Conservation (phyloP, 208 protist species). For the Acanthamoeba healyi region DNA sequence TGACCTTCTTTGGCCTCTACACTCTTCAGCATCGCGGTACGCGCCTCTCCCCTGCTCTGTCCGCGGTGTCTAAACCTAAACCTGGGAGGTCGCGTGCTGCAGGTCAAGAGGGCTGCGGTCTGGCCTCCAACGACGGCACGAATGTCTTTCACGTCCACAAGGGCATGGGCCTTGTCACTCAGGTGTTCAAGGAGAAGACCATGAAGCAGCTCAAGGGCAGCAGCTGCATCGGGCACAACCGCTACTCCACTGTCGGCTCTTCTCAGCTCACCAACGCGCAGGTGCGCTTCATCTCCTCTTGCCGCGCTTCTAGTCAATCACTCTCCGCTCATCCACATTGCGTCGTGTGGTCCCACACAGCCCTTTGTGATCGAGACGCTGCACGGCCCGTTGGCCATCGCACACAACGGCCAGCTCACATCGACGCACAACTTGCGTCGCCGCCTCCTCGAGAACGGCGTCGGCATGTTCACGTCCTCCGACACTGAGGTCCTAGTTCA, state of each 20-base stretch:
- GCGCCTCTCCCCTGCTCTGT: no score
- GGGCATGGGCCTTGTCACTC: conserved; percentile 84
- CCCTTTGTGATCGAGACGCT: conserved; percentile 82
- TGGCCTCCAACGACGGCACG: conserved; percentile 76
- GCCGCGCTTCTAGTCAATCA: not conserved
- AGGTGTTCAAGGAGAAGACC: conserved; percentile 82
- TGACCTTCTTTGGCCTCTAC: conserved; percentile 82
- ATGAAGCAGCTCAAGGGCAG: conserved; percentile 76
- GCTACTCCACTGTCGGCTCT: conserved; percentile 82
- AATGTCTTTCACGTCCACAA: conserved; percentile 77
- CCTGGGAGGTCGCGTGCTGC: not conserved
- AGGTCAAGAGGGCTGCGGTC: conserved; percentile 84
- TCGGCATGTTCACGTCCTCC: conserved; percentile 76
- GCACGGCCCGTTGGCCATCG: conserved; percentile 79
- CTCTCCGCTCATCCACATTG: not conserved
- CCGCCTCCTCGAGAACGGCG: conserved; percentile 76
- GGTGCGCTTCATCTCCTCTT: not conserved
- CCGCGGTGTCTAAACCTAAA: no score
- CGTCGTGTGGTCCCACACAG: not conserved
- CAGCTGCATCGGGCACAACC: conserved; percentile 80
- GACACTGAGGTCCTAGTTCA: conserved; percentile 82
- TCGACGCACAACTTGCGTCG: conserved; percentile 65
- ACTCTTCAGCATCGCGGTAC: conserved; percentile 83
- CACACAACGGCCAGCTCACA: conserved; percentile 77
- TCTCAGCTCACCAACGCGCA: conserved; percentile 77